These are phyloP conservation scores for Pelargonium cotyledonis DNA, from an alignment of 441 rosid species.

Conservation along the genomic window DNA sequence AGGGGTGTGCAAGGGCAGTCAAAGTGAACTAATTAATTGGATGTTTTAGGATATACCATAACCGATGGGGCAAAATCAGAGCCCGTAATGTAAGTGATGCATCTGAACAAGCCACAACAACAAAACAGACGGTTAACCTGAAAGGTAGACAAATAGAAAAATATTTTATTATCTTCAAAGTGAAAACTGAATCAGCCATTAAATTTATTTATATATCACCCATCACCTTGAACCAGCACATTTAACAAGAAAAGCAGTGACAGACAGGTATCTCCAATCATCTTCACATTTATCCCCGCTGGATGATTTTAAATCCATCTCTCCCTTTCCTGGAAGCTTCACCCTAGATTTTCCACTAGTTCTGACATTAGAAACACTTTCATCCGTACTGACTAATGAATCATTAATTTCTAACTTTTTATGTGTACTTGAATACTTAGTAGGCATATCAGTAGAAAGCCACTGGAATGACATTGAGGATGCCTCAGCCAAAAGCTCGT, in stretches of 20 bases:
- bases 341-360: slow-evolving; percentile 24
- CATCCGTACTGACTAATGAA: slow-evolving; percentile 20
- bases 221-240: slow-evolving; percentile 65
- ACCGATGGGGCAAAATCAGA: slow-evolving; percentile 70
- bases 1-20: background rate
- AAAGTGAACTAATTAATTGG: slow-evolving; percentile 15
- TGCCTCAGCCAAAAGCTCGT: slow-evolving; percentile 19
- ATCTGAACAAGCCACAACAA: slow-evolving; percentile 85
- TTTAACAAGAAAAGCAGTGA: slow-evolving; percentile 85
- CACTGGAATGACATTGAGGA: slow-evolving; percentile 79
- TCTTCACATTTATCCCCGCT: slow-evolving; percentile 53
- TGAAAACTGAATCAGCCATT: slow-evolving; percentile 8
- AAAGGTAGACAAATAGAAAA: slow-evolving; percentile 24
- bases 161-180: background rate
- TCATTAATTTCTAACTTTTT: slow-evolving; percentile 28
- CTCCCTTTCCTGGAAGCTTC: slow-evolving; percentile 21
- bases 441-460: slow-evolving; percentile 95
- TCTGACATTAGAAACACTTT: slow-evolving; percentile 23
- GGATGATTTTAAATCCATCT: slow-evolving; percentile 21
- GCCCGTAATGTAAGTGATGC: slow-evolving; percentile 81
- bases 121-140: slow-evolving; percentile 87
- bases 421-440: slow-evolving; percentile 40
- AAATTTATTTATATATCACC: slow-evolving; percentile 2
- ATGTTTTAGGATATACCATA: slow-evolving; percentile 56
- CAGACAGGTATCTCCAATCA: slow-evolving; percentile 95